Evolutionary conservation across 2,329 filamentous ascomycete species (phyloP).

Genomic region (Plenodomus lindquistii): DNA sequence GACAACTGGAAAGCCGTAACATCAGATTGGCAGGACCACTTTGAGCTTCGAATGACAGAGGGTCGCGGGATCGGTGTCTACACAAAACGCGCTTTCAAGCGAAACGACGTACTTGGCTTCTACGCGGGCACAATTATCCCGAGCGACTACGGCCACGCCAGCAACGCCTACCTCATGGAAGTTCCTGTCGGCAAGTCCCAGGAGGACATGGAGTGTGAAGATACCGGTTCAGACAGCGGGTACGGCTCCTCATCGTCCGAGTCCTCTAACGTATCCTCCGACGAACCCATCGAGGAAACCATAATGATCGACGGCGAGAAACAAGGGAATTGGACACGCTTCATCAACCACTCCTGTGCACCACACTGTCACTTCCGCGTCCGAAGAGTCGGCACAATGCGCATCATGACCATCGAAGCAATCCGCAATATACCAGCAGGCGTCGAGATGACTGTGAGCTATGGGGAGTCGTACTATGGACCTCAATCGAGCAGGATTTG

Average conservation of each 20-base stretch:
- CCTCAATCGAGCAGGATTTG: conserved; percentile 6
- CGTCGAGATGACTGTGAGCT: conserved; percentile 17
- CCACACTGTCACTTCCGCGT: conserved; percentile 11
- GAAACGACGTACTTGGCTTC: conserved; percentile 14
- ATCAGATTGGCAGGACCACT: conserved; percentile 11
- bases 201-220: neutral
- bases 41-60: conserved; percentile 16
- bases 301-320: conserved; percentile 11
- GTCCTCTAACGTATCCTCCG: neutral
- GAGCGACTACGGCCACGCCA: neutral
- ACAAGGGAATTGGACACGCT: conserved; percentile 21
- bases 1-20: conserved; percentile 7
- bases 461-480: conserved; percentile 18
- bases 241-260: neutral
- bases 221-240: neutral
- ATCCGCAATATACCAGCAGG: conserved; percentile 5
- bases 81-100: conserved; percentile 10
- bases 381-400: conserved; percentile 8
- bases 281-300: neutral
- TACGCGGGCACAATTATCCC: conserved; percentile 16
- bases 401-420: conserved; percentile 18
- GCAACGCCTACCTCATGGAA: conserved; percentile 20
- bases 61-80: conserved; percentile 15
- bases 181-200: conserved; percentile 7
- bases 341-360: conserved; percentile 20